Base-by-base conservation (phyloP, 805 yeast species). In the Candida xyloterini region DNA sequence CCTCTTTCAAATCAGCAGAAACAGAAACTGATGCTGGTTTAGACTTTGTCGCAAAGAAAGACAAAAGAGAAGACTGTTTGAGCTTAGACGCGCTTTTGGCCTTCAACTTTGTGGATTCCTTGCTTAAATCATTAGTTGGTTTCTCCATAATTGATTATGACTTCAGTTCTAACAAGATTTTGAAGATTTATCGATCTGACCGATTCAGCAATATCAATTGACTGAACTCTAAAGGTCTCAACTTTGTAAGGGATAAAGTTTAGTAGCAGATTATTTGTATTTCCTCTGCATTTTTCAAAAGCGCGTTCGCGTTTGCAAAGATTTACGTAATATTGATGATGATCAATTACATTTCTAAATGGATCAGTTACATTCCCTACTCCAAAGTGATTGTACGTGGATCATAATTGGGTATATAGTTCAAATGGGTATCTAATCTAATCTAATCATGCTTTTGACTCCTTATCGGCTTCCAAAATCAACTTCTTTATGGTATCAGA, bases 51-150 rank as follows among this genome's bases (percentile, higher is more conserved):
- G 23, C 10, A 32, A 62, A 62, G 35, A 62, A 62, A 3, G 67
- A 59, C 41, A 62, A 46, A 35, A 62, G 44, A 5, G 61, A 55
- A 6, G 60, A 28, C 43, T 62, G 66, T 40, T 59, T 57, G 46
- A 28, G 54, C 27, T 43, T 44, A 21, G 32, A 42, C 13, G 32
- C 13, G 22, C n/a, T 22, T 27, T 31, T 30, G 15, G 14, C 13
- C 15, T 20, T 24, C 10, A 26, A 5, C 13, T 26, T 24, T 14
- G 16, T 27, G 24, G 15, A 8, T 15, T n/a, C 30, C 30, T 33
- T 29, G n/a, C n/a, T 15, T n/a, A 13, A 4, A 4, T 6, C 29
- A 8, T 28, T 30, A 14, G 15, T 30, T 10, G 25, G 15, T 20
- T 10, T 21, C 6, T 21, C 7, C 31, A 28, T 28, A 20, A 28